Evolutionary conservation across 148 eudicot genomes (phyloP), one percentile per base, ranked within the genome.

Genomic region (Rhododendron mucronatum): DNA sequence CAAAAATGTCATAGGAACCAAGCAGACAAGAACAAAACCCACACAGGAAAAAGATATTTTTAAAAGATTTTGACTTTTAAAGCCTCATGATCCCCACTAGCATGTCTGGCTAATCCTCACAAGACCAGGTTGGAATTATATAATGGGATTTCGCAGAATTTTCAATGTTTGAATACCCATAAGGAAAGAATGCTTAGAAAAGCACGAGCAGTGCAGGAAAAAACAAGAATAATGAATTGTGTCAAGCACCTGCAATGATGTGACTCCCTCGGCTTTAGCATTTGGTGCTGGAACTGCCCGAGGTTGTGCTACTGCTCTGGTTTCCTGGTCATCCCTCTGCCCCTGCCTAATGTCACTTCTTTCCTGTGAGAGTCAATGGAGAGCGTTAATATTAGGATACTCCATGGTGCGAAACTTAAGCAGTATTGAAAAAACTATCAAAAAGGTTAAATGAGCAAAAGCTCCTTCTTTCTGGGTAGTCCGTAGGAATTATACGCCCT

Each of bases 211-310:
- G 28, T 1, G 53, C 21, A 61, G 6, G 47, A 48, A 30, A 78
- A 61, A 13, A 57, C 26, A 41, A 1, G 26, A 78, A 85, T 71
- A 21, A 82, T 28, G 39, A 18, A 33, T 35, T 89, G 9, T 53
- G 85, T 65, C 51, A 30, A 21, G 33, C 87, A 95, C 98, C 98
- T 93, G 94, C 91, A 91, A 84, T 81, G 95, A 89, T 14, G 90
- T 78, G 61, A 87, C 88, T 81, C 91, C 89, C 85, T 91, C 91
- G 21, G 92, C 94, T 90, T 93, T 92, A 69, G 92, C 91, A 88
- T 92, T 90, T 59, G 91, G 92, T 18, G 91, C 90, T 90, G 92
- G 88, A 82, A 88, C 85, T 80, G 92, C 91, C 86, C 77, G 90
- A 89, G 89, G 78, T 35, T 86, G 91, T 87, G 84, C 90, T 65